Base-by-base conservation (phyloP, 2,329 filamentous ascomycete genomes). In the Colletotrichum ledebouriae region DNA sequence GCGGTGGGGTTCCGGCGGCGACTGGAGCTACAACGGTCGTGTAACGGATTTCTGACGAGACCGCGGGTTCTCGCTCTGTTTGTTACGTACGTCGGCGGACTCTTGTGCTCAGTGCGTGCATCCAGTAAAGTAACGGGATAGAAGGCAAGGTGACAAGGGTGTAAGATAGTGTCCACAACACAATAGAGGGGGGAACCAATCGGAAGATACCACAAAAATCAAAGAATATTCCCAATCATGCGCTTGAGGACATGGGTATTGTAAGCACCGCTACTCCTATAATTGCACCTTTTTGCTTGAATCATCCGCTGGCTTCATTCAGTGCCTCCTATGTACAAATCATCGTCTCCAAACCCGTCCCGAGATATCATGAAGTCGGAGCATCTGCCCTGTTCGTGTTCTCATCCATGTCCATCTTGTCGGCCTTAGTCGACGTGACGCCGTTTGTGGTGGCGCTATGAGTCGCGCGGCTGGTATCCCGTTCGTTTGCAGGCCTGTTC, bases 21-120 rank as follows among this genome's bases (percentile, higher is more conserved):
- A 91, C 74, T 99, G 94, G 92, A 98, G 94, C 78, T 99, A 93
- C 79, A 98, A 98, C 79, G 96, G 96, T 53, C 85, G 95, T 71
- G 94, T 97, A 62, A 98, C 95, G 25, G 96, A 99, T 80, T 99
- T 99, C 70, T 89, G 73, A 47, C n/a, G 11, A 7, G 6, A 12
- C 37, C 5, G 25, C 7, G 29, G 29, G 6, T 2, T 7, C 9
- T 29, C 29, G 29, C 29, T 29, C 29, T 29, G 29, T 9, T 29
- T 6, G 29, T 29, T 29, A 6, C 1, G 29, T 29, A 29, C 29
- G 1, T 29, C 6, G 29, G 29, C 29, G 6, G 29, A 29, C 29
- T 7, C 29, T 29, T 29, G 2, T 29, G 29, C 29, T 29, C 29
- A 29, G 29, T 7, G 29, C 29, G 29, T 6, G 6, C 29, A 6